Evolutionary conservation across 257 asterid species (phyloP), one percentile per base, ranked within the genome.

Genomic region (Ehretia macrophylla): DNA sequence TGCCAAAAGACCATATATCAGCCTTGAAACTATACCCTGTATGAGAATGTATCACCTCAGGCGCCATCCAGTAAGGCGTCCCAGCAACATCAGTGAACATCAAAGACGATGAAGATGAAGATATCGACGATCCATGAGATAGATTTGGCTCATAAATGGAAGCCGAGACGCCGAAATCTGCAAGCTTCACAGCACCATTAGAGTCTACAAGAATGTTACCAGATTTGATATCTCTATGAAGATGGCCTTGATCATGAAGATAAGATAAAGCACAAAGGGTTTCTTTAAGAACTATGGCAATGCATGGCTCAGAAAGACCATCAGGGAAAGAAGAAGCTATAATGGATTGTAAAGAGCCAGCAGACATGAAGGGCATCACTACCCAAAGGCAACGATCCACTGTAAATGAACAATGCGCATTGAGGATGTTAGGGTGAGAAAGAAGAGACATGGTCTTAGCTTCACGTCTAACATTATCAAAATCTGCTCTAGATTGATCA

Each of bases 11-110:
- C 97, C 96, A 90, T 10, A 90, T 87, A 68, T 90, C 95, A 8
- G 97, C 97, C 77, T 86, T 90, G 27, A 72, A 81, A 59, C 96
- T 73, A 11, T 90, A 90, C 39, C 93, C 96, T 0, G 78, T 81
- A 63, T 80, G 93, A 0, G 95, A 89, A 48, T 80, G 90, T 51
- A 86, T 83, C 65, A 90, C 95, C 69, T 90, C 96, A 0, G 96
- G 95, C 1, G 95, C 96, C 97, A 90, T 90, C 95, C 93, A 86
- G 21, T 84, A 90, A 0, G 97, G 97, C 0, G 95, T 90, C 19
- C 95, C 95, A 0, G 92, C 80, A 4, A 89, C 58, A 50, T 84
- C 95, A 0, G 87, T 86, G 19, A 82, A 68, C 87, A 77, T 72
- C 50, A 72, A 55, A 18, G 79, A 72, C 3, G 79, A 63, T 4